These are phyloP conservation scores for Blakeslea trispora DNA, from an alignment of 371 early-diverging fungal species.

Conservation along the genomic window DNA sequence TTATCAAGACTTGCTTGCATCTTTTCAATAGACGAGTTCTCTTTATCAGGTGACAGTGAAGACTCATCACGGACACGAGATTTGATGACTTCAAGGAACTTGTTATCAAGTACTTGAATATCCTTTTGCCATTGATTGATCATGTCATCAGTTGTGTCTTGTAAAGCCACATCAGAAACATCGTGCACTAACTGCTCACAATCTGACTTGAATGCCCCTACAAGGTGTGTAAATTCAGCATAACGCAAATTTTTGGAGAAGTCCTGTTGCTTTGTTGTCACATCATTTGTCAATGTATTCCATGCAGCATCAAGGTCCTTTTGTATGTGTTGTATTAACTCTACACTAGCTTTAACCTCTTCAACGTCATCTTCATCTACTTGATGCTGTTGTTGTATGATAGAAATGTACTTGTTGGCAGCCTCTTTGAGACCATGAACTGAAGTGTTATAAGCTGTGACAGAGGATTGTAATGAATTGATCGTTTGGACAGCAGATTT, in stretches of 20 bases:
- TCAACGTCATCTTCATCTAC: constrained; percentile 10
- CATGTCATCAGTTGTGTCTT: constrained; percentile 16
- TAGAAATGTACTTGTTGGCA: constrained; percentile 10
- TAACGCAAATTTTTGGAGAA: constrained; percentile 3
- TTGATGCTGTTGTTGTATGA: constrained; percentile 19
- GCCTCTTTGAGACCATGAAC: constrained; percentile 12
- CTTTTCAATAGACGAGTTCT: neutral
- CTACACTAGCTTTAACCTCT: constrained; percentile 2
- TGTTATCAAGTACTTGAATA: constrained; percentile 11
- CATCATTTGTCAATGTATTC: neutral
- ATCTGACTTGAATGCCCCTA: constrained; percentile 6
- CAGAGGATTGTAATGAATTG: constrained; percentile 10
- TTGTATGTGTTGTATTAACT: constrained; percentile 1
- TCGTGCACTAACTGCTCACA: constrained; percentile 3
- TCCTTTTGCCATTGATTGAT: constrained; percentile 29
- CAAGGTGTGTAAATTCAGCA: constrained; percentile 10
- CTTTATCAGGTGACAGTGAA: neutral
- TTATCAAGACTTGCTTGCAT: constrained; percentile 7
- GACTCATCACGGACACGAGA: constrained; percentile 3
- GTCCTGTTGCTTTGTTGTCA: neutral
- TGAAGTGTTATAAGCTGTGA: constrained; percentile 10
- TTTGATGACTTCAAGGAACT: constrained; percentile 14
- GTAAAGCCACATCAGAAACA: constrained; percentile 2
- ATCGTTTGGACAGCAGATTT: neutral
- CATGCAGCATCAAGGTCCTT: neutral